Evolutionary conservation across 495 filamentous ascomycete species (phyloP), one percentile per base, ranked within the genome.

Genomic region (Penicillium arizonense): DNA sequence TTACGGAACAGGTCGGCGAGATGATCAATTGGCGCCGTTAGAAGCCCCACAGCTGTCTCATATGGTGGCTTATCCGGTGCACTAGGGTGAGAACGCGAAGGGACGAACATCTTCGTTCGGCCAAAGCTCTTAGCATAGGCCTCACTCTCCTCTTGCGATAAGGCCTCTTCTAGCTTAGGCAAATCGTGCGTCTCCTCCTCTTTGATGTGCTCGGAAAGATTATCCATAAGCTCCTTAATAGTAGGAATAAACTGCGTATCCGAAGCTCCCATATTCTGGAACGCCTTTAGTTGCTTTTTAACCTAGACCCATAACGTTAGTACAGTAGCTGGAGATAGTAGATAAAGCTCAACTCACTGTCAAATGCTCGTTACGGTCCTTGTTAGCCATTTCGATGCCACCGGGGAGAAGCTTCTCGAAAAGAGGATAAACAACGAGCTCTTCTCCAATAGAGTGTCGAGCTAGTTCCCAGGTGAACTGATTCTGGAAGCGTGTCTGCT

Each of bases 401-500:
- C 67, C 55, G 28, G 73, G 58, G 0, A 87, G 44, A 43, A 84
- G 49, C 56, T 82, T 82, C 57, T 88, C 86, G 6, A 89, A 76
- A 0, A 77, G 77, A 1, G 87, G 87, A 64, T 89, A 89, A 13
- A 90, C 74, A 33, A 87, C 79, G 2, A 90, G 64, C 69, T 90
- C 87, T 63, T 90, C 83, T 47, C 73, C 81, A 57, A 88, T 71
- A 0, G 79, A 77, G 59, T 88, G 81, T 8, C 86, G 79, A 10
- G 88, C 82, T 3, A 90, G 69, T 57, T 85, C 83, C 87, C 87
- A 90, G 28, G 82, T 81, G 50, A 89, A 86, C 43, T 80, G 78
- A 49, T 89, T 89, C 63, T 82, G 79, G 67, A 71, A 89, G 13
- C 75, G 67, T 1, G 59, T 67, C 30, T 79, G 73, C 13, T 78